Evolutionary conservation across 2,329 filamentous ascomycete species (phyloP), one percentile per base, ranked within the genome.

Genomic region (Aspergillus unguis): DNA sequence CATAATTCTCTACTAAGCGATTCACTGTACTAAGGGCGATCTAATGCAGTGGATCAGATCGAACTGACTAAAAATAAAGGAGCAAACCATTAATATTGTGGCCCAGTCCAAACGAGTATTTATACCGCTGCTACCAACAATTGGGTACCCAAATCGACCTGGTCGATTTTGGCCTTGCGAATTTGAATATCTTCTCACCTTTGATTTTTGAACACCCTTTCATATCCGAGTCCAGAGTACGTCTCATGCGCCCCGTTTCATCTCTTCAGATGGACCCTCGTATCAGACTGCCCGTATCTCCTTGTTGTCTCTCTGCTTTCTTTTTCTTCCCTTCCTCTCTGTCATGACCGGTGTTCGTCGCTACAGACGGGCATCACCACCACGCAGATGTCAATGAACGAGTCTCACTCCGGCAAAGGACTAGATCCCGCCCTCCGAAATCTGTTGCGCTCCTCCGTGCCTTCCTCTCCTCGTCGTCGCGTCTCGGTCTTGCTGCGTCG

Each of bases 371-470:
- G 54, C 17, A 17, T 17, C 57, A 48, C 61, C 57, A 55, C 57
- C 55, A 66, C 66, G 62, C 62, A 63, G 58, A 71, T 71, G 66
- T 67, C 65, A 60, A 58, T 65, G 58, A 67, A 71, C 54, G 65
- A 71, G 56, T 55, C 61, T 58, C 63, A 62, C 58, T 47, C 62
- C 56, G 62, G 63, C 58, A 58, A 63, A 61, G 66, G 65, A 59
- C 58, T 67, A 58, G 65, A 64, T 49, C 57, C 58, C 40, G 57
- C 62, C 50, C 58, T 71, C 50, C 62, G 63, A 58, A 64, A 66
- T 54, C 59, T 70, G 42, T 70, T 70, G 58, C 62, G 62, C 48
- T 67, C 66, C 40, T 58, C 60, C 27, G 54, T 61, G 32, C 57
- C 65, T 29, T 58, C 62, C 38, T 58, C 65, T 43, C 57, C 63